phyloP scores from a whole-genome alignment of 1,139 yeast species.

The Hemisphaericaspora subhashii region DNA sequence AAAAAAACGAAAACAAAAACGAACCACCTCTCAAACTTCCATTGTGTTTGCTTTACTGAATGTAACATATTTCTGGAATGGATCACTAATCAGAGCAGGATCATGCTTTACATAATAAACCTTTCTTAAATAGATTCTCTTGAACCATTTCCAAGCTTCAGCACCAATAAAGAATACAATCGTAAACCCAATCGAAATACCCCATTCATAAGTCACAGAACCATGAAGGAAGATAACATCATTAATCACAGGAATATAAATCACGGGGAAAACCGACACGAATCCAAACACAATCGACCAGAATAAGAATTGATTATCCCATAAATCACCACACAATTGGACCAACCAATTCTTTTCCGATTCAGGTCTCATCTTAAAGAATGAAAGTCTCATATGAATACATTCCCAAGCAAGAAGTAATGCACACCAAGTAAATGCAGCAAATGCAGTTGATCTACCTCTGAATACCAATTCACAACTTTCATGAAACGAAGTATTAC shows the following conservation, averaged over 20 bases:
- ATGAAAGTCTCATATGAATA: slow-evolving; percentile 70
- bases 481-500: slow-evolving; percentile 44
- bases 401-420: slow-evolving; percentile 89
- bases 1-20: not conserved
- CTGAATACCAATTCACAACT: slow-evolving; percentile 66
- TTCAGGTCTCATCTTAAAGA: slow-evolving; percentile 75
- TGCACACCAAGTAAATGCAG: slow-evolving; percentile 89
- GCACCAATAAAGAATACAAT: slow-evolving; percentile 58
- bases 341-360: slow-evolving; percentile 60
- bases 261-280: slow-evolving; percentile 74
- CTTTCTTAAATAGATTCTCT: slow-evolving; percentile 56
- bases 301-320: slow-evolving; percentile 76
- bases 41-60: slow-evolving; percentile 51
- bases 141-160: slow-evolving; percentile 67
- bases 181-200: slow-evolving; percentile 66
- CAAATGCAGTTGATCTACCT: slow-evolving; percentile 82
- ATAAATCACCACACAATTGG: slow-evolving; percentile 58
- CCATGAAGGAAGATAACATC: slow-evolving; percentile 72
- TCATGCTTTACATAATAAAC: slow-evolving; percentile 37
- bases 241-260: slow-evolving; percentile 87
- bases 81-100: slow-evolving; percentile 69
- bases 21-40: slow-evolving; percentile 15
- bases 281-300: slow-evolving; percentile 82
- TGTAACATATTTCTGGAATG: slow-evolving; percentile 62
- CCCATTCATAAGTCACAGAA: slow-evolving; percentile 84